Evolutionary conservation across 768 basidiomycete genomes (phyloP), one percentile per base, ranked within the genome.

Genomic region (Scleroderma bovista): DNA sequence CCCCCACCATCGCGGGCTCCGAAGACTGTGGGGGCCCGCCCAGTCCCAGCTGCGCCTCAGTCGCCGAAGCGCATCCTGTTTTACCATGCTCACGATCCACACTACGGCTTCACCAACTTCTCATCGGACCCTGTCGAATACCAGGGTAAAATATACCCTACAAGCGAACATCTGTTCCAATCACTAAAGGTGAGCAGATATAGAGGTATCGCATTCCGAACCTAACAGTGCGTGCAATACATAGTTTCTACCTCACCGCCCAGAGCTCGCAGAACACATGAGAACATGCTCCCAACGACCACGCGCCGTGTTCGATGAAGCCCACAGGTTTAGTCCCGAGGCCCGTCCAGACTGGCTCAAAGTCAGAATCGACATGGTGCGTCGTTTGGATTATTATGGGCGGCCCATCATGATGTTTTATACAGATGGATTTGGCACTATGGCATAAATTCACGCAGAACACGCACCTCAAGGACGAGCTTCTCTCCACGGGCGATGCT

Each of bases 81-180:
- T 53, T 65, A 64, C 56, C 62, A 62, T 37, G 63, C 59, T 41
- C 47, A 60, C n/a, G 60, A 62, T 47, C 66, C 63, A 20, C 52
- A 68, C 53, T 70, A 74, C 46, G 69, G 69, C 13, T 74, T 74
- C 57, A 71, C 73, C 45, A 74, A 74, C 57, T 73, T 73, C 51
- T 76, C 75, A 3, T 57, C 71, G 6, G 70, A 76, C 55, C 58
- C 69, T 4, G 66, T 78, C 26, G 56, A 62, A 19, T 75, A 73
- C 51, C 49, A 55, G 12, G 69, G 71, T 13, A 70, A 66, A 52
- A 39, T 53, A 2, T 77, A 77, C 51, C 71, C 71, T 1, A 76
- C 76, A 10, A 72, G 72, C 42, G 75, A 76, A 53, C 76, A 77
- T 53, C 54, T 77, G 36, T 77, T 73, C 44, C 74, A 77, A 48